These are phyloP conservation scores for Mesotaenium endlicherianum DNA, from an alignment of 139 green algal species.

Conservation along the genomic window DNA sequence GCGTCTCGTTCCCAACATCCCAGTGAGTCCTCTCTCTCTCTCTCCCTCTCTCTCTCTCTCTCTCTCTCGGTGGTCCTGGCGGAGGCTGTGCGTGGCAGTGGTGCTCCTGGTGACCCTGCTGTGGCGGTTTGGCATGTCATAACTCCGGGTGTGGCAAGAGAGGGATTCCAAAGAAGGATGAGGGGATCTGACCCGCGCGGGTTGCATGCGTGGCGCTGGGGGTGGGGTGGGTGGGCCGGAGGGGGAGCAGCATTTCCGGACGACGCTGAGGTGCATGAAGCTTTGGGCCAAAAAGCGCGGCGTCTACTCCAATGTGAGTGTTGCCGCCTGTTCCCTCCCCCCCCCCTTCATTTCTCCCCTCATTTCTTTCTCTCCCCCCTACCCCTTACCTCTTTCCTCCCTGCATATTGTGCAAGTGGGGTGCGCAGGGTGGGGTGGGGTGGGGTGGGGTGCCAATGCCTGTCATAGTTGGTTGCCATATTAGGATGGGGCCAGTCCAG, in stretches of 20 bases:
- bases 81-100: no score
- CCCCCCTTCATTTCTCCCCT: neutral
- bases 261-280: constrained; percentile 78
- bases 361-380: neutral
- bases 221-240: neutral
- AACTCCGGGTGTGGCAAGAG: no score
- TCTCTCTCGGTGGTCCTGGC: no score
- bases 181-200: neutral
- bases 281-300: constrained; percentile 79
- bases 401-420: no score
- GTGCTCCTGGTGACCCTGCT: no score
- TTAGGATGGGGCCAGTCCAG: no score
- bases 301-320: constrained; percentile 58
- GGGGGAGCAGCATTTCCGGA: constrained; percentile 60
- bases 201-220: neutral
- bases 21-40: no score
- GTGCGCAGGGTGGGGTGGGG: no score
- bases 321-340: neutral
- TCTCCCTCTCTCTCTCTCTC: no score
- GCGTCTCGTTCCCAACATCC: constrained; percentile 60
- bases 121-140: no score
- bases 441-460: no score
- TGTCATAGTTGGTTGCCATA: no score
- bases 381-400: neutral
- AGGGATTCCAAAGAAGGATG: neutral